phyloP scores from a whole-genome alignment of 768 basidiomycete species.

The Hericium coralloides region DNA sequence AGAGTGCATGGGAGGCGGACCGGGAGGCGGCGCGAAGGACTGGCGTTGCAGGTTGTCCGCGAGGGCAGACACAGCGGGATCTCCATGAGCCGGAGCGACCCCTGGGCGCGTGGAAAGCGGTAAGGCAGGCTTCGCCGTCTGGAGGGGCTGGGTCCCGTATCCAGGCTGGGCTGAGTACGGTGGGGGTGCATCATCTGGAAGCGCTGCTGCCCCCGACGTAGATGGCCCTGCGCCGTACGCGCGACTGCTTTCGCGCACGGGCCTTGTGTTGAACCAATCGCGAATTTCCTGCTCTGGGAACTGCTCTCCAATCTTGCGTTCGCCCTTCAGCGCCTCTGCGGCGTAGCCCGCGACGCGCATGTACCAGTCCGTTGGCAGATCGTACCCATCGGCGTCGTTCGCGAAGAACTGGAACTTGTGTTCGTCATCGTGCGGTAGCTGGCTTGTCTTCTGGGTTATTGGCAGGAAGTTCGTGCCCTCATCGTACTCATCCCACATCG shows the following conservation, averaged over 20 bases:
- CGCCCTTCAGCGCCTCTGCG: slow-evolving; percentile 6
- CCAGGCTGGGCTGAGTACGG: not conserved
- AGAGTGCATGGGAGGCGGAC: not conserved
- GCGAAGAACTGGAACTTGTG: slow-evolving; percentile 55
- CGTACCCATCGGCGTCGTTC: slow-evolving; percentile 70
- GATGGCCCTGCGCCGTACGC: not conserved
- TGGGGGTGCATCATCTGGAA: not conserved
- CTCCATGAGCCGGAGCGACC: not conserved
- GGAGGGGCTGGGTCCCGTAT: not conserved
- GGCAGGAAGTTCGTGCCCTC: slow-evolving; percentile 83
- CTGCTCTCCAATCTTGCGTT: slow-evolving; percentile 3
- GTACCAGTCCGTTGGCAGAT: slow-evolving; percentile 74
- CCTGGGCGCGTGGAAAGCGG: not conserved
- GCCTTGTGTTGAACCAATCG: slow-evolving; percentile 7
- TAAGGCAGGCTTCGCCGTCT: not conserved
- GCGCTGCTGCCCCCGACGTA: not conserved
- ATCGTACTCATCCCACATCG: slow-evolving; percentile 91
- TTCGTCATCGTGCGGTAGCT: slow-evolving; percentile 45
- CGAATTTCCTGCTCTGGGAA: slow-evolving; percentile 9
- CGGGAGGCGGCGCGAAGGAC: not conserved
- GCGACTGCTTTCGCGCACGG: not conserved
- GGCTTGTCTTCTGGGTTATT: slow-evolving; percentile 45
- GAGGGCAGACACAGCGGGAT: not conserved
- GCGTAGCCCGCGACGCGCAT: slow-evolving; percentile 18
- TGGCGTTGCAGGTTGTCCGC: not conserved